Conservation (phyloP, 1,139 yeast genomes). For the Zygosaccharomyces pseudobailii region DNA sequence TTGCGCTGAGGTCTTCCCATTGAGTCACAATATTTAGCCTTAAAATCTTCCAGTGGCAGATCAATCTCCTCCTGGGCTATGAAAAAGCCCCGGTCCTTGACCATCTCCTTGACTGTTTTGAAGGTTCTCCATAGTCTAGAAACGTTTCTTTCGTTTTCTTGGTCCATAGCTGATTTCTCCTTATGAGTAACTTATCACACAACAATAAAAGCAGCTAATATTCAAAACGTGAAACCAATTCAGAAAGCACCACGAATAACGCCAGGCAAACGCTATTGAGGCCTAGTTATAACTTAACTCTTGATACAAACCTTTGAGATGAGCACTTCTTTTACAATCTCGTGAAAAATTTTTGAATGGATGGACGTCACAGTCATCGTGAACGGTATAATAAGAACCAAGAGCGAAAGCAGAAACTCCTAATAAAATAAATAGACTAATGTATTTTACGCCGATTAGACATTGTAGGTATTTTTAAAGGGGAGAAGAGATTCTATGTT, state of each 20-base stretch:
- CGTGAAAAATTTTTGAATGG: not conserved
- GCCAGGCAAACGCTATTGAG: not conserved
- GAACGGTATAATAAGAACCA: not conserved
- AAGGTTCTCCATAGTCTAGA: conserved; percentile 93
- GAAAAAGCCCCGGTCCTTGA: conserved; percentile 88
- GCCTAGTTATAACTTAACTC: not conserved
- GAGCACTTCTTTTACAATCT: not conserved
- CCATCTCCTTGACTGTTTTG: conserved; percentile 94
- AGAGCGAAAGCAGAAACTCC: not conserved
- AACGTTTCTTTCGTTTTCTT: conserved; percentile 77
- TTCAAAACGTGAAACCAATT: not conserved
- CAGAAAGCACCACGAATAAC: not conserved
- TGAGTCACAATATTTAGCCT: conserved; percentile 78
- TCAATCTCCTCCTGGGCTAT: conserved; percentile 88
- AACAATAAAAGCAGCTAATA: not conserved
- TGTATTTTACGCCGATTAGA: not conserved
- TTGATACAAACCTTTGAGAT: not conserved
- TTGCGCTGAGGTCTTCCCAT: conserved; percentile 88
- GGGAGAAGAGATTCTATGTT: not conserved
- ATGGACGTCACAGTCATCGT: not conserved
- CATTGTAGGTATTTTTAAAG: not conserved
- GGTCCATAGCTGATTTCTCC: conserved; percentile 51
- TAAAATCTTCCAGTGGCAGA: conserved; percentile 81
- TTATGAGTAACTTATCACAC: conserved; percentile 15
- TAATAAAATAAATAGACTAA: not conserved